A percentile compares a stretch with the other conserved stretches of the same genome.
phyloP scores from a whole-genome alignment of 1,284 basidiomycete species.

The Xerocomus amazonicus region DNA sequence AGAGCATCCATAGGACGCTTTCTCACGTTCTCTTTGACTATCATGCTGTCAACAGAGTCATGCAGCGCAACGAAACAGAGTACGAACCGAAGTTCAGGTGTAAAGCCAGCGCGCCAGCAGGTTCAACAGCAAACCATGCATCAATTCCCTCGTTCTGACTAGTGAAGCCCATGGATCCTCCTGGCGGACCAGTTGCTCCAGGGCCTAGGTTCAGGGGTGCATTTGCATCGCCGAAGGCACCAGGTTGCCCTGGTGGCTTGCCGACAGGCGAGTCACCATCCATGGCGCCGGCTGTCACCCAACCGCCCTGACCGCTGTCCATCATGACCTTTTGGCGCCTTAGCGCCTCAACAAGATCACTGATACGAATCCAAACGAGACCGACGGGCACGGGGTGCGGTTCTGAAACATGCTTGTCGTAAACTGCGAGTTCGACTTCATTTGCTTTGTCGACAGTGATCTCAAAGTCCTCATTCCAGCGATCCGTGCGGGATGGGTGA shows the following conservation, averaged over 20 bases:
- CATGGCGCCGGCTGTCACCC: constrained; percentile 91
- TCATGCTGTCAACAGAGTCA: constrained; percentile 13
- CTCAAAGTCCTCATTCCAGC: constrained; percentile 98
- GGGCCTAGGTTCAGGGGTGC: constrained; percentile 50
- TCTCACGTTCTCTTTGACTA: constrained; percentile 95
- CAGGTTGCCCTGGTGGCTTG: constrained; percentile 37
- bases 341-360: constrained; percentile 92
- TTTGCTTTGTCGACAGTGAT: constrained; percentile 97
- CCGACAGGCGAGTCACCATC: constrained; percentile 48
- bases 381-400: constrained; percentile 86
- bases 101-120: constrained; percentile 89
- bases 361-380: constrained; percentile 93
- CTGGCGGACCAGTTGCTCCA: constrained; percentile 24
- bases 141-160: constrained; percentile 77
- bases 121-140: constrained; percentile 97
- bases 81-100: constrained; percentile 86
- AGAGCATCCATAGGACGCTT: constrained; percentile 90
- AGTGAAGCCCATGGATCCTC: constrained; percentile 31
- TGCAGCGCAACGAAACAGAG: background rate
- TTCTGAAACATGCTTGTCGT: constrained; percentile 86
- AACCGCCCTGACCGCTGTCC: constrained; percentile 83
- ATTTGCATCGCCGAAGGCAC: constrained; percentile 51
- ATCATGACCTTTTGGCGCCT: constrained; percentile 88
- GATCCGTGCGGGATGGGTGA: constrained; percentile 89
- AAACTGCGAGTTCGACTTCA: constrained; percentile 96